Evolutionary conservation across 1,284 basidiomycete species (phyloP).

Genomic region (Rhodotorula sp.): DNA sequence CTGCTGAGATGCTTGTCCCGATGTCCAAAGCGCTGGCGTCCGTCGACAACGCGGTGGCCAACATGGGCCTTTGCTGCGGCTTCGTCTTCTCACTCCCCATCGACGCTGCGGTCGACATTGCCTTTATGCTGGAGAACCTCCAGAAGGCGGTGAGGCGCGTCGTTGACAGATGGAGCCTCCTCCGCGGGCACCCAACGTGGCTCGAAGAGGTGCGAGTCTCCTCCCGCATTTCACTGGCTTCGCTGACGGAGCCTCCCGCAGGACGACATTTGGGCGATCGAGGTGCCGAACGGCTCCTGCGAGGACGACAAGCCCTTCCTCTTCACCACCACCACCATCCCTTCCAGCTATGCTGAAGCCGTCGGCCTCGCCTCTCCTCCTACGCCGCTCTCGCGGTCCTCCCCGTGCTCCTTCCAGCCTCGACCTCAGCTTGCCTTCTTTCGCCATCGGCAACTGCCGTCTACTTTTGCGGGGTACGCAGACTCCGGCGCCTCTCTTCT

Average conservation of each 20-base stretch:
- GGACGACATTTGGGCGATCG: not conserved
- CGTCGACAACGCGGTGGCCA: not conserved
- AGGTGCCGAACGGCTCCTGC: not conserved
- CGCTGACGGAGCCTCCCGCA: not conserved
- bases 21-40: not conserved
- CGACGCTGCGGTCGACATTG: not conserved
- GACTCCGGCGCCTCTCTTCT: not conserved
- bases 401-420: not conserved
- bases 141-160: not conserved
- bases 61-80: not conserved
- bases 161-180: not conserved
- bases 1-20: not conserved
- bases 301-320: not conserved
- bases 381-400: not conserved
- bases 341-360: not conserved
- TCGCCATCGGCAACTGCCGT: not conserved
- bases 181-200: not conserved
- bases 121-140: not conserved
- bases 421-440: not conserved
- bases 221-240: not conserved
- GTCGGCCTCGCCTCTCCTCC: too few relatives aligned
- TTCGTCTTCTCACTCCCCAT: not conserved
- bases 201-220: not conserved
- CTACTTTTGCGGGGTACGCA: not conserved
- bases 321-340: not conserved